Conservation (phyloP, 2,329 filamentous ascomycete genomes). For the Penicillium sp. region DNA sequence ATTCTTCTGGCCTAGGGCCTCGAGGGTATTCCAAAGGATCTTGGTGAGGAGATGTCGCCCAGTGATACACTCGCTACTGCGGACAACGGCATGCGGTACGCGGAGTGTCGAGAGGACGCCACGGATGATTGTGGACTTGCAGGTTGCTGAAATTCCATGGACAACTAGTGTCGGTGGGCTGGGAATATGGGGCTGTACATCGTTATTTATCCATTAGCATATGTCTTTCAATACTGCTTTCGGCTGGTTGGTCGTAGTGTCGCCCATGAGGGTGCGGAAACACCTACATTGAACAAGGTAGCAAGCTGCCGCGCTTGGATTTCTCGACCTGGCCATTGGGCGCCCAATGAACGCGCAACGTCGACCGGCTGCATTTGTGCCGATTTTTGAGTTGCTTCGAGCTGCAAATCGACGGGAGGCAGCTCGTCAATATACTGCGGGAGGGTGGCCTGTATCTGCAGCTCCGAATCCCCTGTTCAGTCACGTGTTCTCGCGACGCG, state of each 20-base stretch:
- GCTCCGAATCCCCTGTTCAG: slow-evolving; percentile 5
- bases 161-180: slow-evolving; percentile 75
- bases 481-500: slow-evolving; percentile 29
- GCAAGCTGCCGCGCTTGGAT: slow-evolving; percentile 47
- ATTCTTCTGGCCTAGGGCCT: slow-evolving; percentile 38
- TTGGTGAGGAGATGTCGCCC: slow-evolving; percentile 51
- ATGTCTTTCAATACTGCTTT: not conserved
- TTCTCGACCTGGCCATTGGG: slow-evolving; percentile 50
- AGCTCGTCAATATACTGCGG: slow-evolving; percentile 6
- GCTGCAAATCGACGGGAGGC: not conserved
- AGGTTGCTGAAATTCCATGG: slow-evolving; percentile 84
- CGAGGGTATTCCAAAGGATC: slow-evolving; percentile 46
- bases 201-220: not conserved
- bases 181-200: slow-evolving; percentile 53
- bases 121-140: slow-evolving; percentile 75
- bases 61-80: slow-evolving; percentile 51
- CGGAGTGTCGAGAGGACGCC: slow-evolving; percentile 66
- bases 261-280: slow-evolving; percentile 3
- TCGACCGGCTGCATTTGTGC: slow-evolving; percentile 38
- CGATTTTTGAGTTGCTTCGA: not conserved
- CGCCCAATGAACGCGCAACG: slow-evolving; percentile 38
- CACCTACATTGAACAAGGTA: slow-evolving; percentile 46
- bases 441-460: slow-evolving; percentile 5
- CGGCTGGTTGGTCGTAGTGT: not conserved
- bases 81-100: slow-evolving; percentile 47